Percentiles rank a stretch among this genome's conserved stretches.
phyloP scores from a whole-genome alignment of 352 stramenopile genomes.

The Poterioochromonas sp. region DNA sequence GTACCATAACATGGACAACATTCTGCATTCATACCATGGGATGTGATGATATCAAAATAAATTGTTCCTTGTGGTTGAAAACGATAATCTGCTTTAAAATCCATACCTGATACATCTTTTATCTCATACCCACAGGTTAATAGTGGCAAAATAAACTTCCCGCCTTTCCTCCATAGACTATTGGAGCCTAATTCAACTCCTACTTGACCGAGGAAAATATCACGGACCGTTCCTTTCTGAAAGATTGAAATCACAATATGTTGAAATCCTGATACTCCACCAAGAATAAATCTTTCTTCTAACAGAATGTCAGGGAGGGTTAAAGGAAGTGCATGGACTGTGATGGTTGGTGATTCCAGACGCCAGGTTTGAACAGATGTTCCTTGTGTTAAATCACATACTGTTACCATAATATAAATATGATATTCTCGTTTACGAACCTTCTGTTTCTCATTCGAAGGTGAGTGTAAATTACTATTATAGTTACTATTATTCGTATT shows the following conservation, averaged over 20 bases:
- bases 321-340: neutral
- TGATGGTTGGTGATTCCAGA: neutral
- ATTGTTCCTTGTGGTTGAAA: neutral
- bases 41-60: neutral
- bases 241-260: neutral
- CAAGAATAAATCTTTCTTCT: neutral
- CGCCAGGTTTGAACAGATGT: neutral
- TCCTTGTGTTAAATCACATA: neutral
- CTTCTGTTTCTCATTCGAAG: neutral
- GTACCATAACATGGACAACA: slow-evolving; percentile 7
- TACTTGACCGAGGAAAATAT: neutral
- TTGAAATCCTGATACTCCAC: neutral
- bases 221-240: neutral
- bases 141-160: neutral
- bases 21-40: neutral
- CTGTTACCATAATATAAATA: neutral
- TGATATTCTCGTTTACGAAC: neutral
- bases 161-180: neutral
- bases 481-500: neutral
- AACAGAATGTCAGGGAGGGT: neutral
- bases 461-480: neutral
- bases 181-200: neutral
- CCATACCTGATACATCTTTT: neutral
- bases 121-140: neutral
- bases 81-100: neutral